Base-by-base conservation (phyloP, 768 basidiomycete species). In the Naganishia antarctica region DNA sequence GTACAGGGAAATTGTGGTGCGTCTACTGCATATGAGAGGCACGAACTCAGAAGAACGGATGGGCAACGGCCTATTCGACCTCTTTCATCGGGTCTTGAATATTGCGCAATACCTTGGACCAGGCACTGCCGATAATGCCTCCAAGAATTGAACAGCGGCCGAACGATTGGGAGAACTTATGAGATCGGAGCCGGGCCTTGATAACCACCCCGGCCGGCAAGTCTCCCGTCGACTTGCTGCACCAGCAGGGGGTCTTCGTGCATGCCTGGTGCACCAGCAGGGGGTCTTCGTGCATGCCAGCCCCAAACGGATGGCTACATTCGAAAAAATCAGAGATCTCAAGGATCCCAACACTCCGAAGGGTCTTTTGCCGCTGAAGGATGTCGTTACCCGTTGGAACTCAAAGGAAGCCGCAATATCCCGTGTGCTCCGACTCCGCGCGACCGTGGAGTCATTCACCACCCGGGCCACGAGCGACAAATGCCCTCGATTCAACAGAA, bases 251-350 rank as follows among this genome's bases (percentile, higher is more conserved):
- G 18, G 50, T 51, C 23, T 34, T 32, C 16, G 50, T 31, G 31
- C 50, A 51, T 26, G 50, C 16, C 29, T 51, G 21, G 50, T 51
- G 50, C 50, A 51, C 18, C 31, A 31, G 50, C 31, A 32, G 50
- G 50, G 50, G 18, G 50, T 51, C 23, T 34, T 32, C 16, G 50
- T 31, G 31, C 50, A 51, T 26, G 50, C 50, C 29, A 32, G 31
- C 18, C 50, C 50, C 15, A 18, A 31, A 7, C 29, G 50, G n/a
- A 31, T 31, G 28, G 50, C 12, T 4, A 23, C 16, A 34, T 51
- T 51, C 32, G 50, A 51, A 25, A 51, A n/a, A n/a, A 34, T 51
- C 28, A 28, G 50, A 8, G 31, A 15, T 9, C 18, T 32, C 0
- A 16, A 18, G 29, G 28, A 51, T 51, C 50, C 50, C 18, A 23